A percentile compares a stretch with the other conserved stretches of the same genome.
Conservation (phyloP, 345 rosid genomes). For the Toxicodendron radicans region DNA sequence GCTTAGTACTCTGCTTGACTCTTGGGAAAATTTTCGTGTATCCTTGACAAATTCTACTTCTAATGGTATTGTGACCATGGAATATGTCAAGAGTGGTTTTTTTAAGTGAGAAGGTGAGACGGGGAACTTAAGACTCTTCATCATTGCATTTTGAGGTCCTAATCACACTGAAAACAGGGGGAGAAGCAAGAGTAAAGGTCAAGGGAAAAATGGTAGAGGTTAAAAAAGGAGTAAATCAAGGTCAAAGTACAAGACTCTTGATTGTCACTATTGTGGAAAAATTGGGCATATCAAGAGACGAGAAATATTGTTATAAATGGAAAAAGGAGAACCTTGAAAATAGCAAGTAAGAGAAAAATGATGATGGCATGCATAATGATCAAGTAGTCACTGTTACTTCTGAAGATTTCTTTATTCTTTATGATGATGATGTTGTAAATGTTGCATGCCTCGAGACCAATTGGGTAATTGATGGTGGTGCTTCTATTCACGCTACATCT, state of each 20-base stretch:
- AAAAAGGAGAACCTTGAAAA: background rate
- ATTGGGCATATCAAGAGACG: background rate
- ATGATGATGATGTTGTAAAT: too few relatives aligned
- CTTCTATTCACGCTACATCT: too few relatives aligned
- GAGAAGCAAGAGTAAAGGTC: background rate
- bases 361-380: too few relatives aligned
- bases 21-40: background rate
- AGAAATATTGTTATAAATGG: background rate
- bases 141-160: background rate
- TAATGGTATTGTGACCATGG: background rate
- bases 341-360: too few relatives aligned
- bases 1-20: background rate
- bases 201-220: background rate
- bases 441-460: too few relatives aligned
- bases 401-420: too few relatives aligned
- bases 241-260: background rate
- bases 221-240: background rate
- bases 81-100: background rate
- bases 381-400: too few relatives aligned
- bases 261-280: background rate
- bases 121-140: background rate
- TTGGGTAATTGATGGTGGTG: too few relatives aligned
- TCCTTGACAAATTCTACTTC: background rate
- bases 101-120: conserved; percentile 12
- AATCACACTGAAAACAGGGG: background rate